Evolutionary conservation across 306 rosid species (phyloP).

Genomic region (Comarum palustre): DNA sequence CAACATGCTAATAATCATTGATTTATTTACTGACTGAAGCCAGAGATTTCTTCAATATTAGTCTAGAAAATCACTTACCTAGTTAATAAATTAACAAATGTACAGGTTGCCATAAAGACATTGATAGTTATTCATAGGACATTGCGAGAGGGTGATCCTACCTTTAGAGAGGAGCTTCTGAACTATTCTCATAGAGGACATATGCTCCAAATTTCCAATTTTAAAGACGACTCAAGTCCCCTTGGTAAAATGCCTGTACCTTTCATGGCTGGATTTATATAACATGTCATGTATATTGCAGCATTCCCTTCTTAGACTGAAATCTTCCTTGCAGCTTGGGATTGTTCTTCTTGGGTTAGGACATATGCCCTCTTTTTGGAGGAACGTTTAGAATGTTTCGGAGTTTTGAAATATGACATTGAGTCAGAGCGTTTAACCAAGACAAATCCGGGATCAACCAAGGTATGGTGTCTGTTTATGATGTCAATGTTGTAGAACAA

Average conservation of each 20-base stretch:
- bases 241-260: constrained; percentile 45
- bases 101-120: constrained; percentile 90
- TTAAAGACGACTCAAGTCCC: constrained; percentile 85
- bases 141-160: constrained; percentile 91
- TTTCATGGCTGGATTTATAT: not conserved
- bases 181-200: constrained; percentile 56
- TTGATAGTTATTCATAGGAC: constrained; percentile 89
- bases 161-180: constrained; percentile 72
- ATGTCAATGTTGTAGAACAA: not conserved
- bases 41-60: not conserved
- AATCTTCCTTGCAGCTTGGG: constrained; percentile 77
- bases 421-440: constrained; percentile 69
- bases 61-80: constrained; percentile 9
- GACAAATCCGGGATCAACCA: constrained; percentile 38
- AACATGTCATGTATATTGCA: constrained; percentile 5
- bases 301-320: constrained; percentile 28
- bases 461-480: constrained; percentile 35
- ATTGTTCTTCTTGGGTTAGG: constrained; percentile 90
- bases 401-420: constrained; percentile 71
- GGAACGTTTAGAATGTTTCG: constrained; percentile 77
- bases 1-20: not conserved
- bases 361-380: constrained; percentile 78
- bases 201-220: constrained; percentile 79
- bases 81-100: not conserved
- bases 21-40: not conserved